Base-by-base conservation (phyloP, 163 green algal genomes). In the Scenedesmus sp. region DNA sequence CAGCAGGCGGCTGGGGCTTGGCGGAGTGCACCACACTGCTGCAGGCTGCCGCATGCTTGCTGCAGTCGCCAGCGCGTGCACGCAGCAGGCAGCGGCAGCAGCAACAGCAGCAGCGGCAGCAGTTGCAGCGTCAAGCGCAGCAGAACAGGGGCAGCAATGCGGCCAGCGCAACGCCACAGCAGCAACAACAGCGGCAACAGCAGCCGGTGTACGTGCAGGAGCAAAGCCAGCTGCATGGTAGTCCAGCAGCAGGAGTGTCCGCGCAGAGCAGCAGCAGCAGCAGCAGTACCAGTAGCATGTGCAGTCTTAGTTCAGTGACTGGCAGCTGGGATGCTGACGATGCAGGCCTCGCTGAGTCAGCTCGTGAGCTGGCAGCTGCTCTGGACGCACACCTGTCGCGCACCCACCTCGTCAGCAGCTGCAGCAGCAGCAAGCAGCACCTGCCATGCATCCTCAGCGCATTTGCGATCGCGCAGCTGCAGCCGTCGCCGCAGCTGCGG, bases 1-100 rank as follows among this genome's bases (percentile, higher is more conserved):
- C 79, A 49, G 37, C 59, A 44, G 56, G 4, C 40, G 43, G 30
- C 18, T 90, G 42, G 68, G 42, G 43, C 33, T 59, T 76, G 65
- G 72, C 85, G 12, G 85, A 90, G 49, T 33, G 43, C 15, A n/a
- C 85, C 7, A 85, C 85, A 30, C 35, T 53, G 70, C 85, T 90
- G 46, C 85, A 84, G 44, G 33, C 85, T 43, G 35, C 13, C 43
- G 72, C 53, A 37, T 73, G 59, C 6, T 16, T 59, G 30, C 85
- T 84, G 85, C 72, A 85, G 85, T 30, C 46, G 20, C 53, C 40
- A 16, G 26, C 37, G 10, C 80, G 65, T 26, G 65, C 16, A 30
- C 40, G 72, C 56, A 59, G 83, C 56, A 80, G 35, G 72, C 35
- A 26, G 35, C 35, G 72, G 35, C 83, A 53, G 43, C 83, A 80